phyloP scores from a whole-genome alignment of 345 rosid species.

The Eucalyptus regnans region DNA sequence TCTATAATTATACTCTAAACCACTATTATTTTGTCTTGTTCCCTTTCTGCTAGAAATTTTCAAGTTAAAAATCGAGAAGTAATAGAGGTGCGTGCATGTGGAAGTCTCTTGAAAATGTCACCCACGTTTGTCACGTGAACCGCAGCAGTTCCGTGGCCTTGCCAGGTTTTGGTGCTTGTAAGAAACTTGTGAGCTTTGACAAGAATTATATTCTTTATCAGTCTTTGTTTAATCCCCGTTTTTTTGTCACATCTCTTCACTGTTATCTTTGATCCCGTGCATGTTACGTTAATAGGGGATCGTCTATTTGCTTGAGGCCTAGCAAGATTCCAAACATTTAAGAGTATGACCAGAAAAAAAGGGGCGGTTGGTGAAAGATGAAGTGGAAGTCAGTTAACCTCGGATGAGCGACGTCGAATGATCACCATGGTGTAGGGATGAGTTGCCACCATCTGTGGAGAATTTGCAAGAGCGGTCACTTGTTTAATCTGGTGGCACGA shows the following conservation, averaged over 20 bases:
- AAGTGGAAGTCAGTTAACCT: neutral
- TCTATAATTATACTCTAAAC: neutral
- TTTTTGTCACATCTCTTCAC: neutral
- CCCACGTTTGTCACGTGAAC: neutral
- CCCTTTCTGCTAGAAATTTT: neutral
- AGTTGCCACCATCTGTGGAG: neutral
- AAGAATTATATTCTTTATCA: neutral
- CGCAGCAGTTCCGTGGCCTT: neutral
- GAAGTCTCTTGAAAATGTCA: neutral
- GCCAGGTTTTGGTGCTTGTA: neutral
- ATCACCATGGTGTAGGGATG: neutral
- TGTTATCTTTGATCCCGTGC: neutral
- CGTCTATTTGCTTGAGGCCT: neutral
- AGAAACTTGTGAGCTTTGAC: neutral
- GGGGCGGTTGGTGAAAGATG: neutral
- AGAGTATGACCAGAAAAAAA: neutral
- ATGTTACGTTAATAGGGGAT: neutral
- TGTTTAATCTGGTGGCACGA: neutral
- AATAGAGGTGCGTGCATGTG: neutral
- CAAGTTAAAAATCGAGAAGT: neutral
- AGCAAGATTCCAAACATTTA: neutral
- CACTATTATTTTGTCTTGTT: neutral
- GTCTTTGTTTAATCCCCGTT: neutral
- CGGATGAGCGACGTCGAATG: neutral
- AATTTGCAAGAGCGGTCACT: neutral